phyloP scores from a whole-genome alignment of 139 green algal genomes.

The Cymbomonas tetramitiformis region DNA sequence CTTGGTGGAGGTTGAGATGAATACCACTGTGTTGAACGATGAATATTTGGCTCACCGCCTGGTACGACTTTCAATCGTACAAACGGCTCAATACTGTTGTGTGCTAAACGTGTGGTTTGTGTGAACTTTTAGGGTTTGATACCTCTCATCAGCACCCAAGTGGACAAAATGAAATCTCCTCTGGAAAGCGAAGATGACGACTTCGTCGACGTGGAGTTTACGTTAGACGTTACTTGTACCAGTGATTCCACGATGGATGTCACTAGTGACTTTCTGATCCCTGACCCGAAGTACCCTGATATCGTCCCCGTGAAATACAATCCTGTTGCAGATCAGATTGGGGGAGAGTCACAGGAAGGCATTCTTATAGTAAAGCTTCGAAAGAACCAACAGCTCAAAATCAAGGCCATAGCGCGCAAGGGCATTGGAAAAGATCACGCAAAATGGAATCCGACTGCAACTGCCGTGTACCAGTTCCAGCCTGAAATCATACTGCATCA shows the following conservation, averaged over 20 bases:
- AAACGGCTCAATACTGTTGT: constrained; percentile 4
- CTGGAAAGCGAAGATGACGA: constrained; percentile 39
- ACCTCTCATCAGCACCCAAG: constrained; percentile 51
- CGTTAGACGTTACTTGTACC: constrained; percentile 34
- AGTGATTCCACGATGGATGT: constrained; percentile 11
- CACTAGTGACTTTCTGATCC: constrained; percentile 10
- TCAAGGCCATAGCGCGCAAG: constrained; percentile 41
- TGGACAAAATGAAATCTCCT: constrained; percentile 39
- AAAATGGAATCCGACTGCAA: constrained; percentile 90
- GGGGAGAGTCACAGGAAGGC: constrained; percentile 7
- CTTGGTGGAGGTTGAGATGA: constrained; percentile 90
- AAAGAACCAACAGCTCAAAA: constrained; percentile 67
- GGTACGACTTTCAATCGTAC: too few relatives aligned
- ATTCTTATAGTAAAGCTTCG: constrained; percentile 83
- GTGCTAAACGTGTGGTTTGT: constrained; percentile 33
- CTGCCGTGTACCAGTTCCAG: constrained; percentile 54
- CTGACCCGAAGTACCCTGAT: not conserved
- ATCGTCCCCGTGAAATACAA: constrained; percentile 3
- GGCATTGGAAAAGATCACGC: constrained; percentile 90
- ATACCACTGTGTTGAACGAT: constrained; percentile 91
- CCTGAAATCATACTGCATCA: constrained; percentile 75
- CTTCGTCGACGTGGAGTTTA: constrained; percentile 42
- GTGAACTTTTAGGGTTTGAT: too few relatives aligned
- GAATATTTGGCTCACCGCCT: constrained; percentile 85
- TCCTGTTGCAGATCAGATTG: not conserved